Evolutionary conservation across 108 stramenopile genomes (phyloP), one percentile per base, ranked within the genome.

Genomic region (Licmophora abbreviata): DNA sequence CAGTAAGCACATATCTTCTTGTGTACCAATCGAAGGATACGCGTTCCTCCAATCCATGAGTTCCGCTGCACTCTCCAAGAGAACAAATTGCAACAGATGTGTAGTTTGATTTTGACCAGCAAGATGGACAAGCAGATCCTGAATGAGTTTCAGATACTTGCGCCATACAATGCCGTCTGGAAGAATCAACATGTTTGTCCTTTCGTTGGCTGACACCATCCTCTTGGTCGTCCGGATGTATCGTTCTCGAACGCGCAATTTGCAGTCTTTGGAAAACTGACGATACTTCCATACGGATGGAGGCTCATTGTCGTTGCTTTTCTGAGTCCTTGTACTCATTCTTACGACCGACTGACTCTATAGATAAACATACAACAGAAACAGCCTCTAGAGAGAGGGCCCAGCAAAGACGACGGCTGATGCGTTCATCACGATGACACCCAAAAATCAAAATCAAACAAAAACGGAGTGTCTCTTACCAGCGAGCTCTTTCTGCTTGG

Each of bases 31-130:
- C 33, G 29, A 52, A 10, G 71, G 51, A 20, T 61, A 54, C 9
- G 43, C 20, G 34, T 60, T 68, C 29, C 76, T 58, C 54, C 58
- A 67, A 52, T 78, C 77, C 61, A 69, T 63, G 36, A 31, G 44
- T n/a, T 78, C 77, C 11, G 51, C 61, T 23, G 62, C 72, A 18
- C 63, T 64, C 49, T 74, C 72, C 22, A 68, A 41, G 12, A 78
- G 25, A 10, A 70, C 43, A 40, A 54, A 52, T 24, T 25, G 35
- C 5, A 21, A 28, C 7, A 10, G 27, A 1, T 22, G 12, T 4
- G 10, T n/a, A 4, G 6, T 44, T n/a, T n/a, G n/a, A n/a, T n/a
- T n/a, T n/a, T n/a, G n/a, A n/a, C n/a, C n/a, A n/a, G n/a, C n/a
- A n/a, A n/a, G n/a, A n/a, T n/a, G n/a, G n/a, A n/a, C n/a, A n/a